Conservation (phyloP, 768 basidiomycete genomes). For the Pulveroboletus ravenelii region DNA sequence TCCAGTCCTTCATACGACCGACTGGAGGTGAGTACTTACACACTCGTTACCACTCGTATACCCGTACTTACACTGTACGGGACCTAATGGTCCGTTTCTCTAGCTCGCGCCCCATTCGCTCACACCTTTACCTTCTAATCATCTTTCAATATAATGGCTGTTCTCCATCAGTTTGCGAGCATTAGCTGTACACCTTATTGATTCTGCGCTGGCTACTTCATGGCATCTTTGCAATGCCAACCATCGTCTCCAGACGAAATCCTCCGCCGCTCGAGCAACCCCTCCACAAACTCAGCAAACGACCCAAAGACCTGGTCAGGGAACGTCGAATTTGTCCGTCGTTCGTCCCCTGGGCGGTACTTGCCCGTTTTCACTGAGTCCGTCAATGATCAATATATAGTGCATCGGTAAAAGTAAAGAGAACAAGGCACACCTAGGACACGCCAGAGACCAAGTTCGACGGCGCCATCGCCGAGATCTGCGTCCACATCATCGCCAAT, state of each 20-base stretch:
- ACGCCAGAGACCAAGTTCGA: slow-evolving; percentile 56
- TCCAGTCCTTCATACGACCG: no score
- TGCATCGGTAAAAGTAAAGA: no score
- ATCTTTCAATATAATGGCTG: no score
- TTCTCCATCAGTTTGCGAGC: no score
- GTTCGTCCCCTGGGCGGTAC: slow-evolving; percentile 59
- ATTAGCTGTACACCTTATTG: no score
- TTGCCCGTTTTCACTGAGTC: slow-evolving; percentile 61
- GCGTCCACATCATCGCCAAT: slow-evolving; percentile 65
- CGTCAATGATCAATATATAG: background rate
- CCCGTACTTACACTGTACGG: no score
- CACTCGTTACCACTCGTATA: no score
- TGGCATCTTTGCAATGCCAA: background rate
- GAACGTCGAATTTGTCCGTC: slow-evolving; percentile 30
- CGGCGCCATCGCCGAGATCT: slow-evolving; percentile 60
- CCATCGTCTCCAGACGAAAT: background rate
- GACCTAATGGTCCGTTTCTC: no score
- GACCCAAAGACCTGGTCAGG: slow-evolving; percentile 53
- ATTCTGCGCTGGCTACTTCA: no score
- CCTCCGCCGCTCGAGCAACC: slow-evolving; percentile 24
- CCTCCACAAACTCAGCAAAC: slow-evolving; percentile 54
- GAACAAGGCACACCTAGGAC: slow-evolving; percentile 48
- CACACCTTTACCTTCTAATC: no score
- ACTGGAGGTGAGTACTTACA: no score
- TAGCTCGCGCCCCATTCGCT: no score